Conservation (phyloP, 352 stramenopile species). For the Aphanomyces euteiches region DNA sequence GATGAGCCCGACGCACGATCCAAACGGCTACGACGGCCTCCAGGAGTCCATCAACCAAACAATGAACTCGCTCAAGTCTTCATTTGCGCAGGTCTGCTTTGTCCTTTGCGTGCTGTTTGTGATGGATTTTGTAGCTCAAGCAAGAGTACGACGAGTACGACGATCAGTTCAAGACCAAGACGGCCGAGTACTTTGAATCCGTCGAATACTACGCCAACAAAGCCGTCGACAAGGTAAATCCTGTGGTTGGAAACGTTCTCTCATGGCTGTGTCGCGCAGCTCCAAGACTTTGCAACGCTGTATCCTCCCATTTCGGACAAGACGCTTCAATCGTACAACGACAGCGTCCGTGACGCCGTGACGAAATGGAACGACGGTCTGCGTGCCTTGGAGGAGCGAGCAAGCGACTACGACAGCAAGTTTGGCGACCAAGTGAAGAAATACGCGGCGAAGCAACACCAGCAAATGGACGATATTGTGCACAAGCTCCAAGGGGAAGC, state of each 20-base stretch:
- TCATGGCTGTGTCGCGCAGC: background rate
- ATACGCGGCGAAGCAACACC: background rate
- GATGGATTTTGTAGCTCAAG: background rate
- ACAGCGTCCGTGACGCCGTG: constrained; percentile 2
- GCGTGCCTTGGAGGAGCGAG: background rate
- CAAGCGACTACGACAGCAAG: background rate
- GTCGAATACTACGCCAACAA: background rate
- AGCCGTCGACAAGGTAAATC: background rate
- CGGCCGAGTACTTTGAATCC: constrained; percentile 7
- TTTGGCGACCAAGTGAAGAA: constrained; percentile 3
- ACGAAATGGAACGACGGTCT: background rate
- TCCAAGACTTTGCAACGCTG: background rate
- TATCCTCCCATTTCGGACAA: background rate
- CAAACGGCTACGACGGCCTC: no score
- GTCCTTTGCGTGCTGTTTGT: background rate
- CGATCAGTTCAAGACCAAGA: background rate
- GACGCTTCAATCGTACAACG: constrained; percentile 1
- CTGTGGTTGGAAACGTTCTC: background rate
- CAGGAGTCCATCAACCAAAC: no score
- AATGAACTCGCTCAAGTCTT: no score
- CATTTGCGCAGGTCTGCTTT: no score
- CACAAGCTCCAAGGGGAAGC: background rate
- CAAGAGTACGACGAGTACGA: background rate
- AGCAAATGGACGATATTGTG: constrained; percentile 7
- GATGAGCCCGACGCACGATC: no score